Evolutionary conservation across 2,329 filamentous ascomycete species (phyloP).

Genomic region (Diplodia scrobiculata): DNA sequence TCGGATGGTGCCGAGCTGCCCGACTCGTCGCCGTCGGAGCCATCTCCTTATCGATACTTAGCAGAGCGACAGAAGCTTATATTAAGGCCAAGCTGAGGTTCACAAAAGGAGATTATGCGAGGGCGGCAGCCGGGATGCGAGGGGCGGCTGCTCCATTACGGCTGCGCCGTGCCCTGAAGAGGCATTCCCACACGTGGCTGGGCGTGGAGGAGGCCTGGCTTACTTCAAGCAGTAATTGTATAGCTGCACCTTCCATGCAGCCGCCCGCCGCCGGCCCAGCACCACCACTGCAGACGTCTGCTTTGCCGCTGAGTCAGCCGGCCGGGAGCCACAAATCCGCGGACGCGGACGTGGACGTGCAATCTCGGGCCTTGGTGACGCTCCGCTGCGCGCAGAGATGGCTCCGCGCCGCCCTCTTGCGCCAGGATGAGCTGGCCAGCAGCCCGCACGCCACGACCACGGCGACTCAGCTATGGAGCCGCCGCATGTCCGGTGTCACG

Average conservation of each 20-base stretch:
- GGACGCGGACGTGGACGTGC: not conserved
- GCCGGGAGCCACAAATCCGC: constrained; percentile 12
- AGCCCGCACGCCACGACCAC: constrained; percentile 14
- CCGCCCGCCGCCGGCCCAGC: not conserved
- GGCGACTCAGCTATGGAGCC: constrained; percentile 22
- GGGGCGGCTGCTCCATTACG: constrained; percentile 10
- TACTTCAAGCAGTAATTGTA: constrained; percentile 19
- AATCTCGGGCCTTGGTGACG: constrained; percentile 4
- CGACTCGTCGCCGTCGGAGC: constrained; percentile 17
- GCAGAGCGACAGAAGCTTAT: constrained; percentile 19
- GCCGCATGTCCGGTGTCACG: constrained; percentile 24
- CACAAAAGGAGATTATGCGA: constrained; percentile 19
- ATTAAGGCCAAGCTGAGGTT: constrained; percentile 10
- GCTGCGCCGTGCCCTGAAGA: constrained; percentile 15
- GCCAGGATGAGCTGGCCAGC: constrained; percentile 17
- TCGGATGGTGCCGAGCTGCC: constrained; percentile 24
- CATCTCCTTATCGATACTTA: constrained; percentile 26
- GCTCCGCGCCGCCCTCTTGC: not conserved
- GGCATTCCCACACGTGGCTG: constrained; percentile 18
- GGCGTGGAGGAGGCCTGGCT: constrained; percentile 12
- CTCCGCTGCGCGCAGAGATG: not conserved
- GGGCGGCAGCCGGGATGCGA: constrained; percentile 8
- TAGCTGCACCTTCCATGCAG: constrained; percentile 17
- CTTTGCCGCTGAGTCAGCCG: not conserved
- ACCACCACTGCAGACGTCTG: not conserved